These are phyloP conservation scores for Penicillium coffeae DNA, from an alignment of 495 filamentous ascomycete genomes.

Conservation along the genomic window DNA sequence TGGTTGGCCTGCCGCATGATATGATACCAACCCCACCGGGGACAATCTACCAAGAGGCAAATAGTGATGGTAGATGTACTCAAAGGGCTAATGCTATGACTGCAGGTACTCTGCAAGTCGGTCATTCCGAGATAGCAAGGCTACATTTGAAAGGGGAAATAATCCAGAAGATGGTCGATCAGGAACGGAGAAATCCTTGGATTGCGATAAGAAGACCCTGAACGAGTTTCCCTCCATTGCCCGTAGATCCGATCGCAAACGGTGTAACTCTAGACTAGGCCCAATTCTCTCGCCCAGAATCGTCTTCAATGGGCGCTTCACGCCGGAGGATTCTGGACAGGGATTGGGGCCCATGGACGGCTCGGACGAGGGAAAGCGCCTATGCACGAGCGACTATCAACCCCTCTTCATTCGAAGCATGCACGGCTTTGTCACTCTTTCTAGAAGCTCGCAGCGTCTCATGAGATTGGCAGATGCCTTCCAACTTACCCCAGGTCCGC, in stretches of 20 bases:
- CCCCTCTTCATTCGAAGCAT: conserved; percentile 16
- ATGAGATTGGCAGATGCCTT: conserved; percentile 24
- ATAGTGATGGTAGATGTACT: background rate
- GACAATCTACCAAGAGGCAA: conserved; percentile 3
- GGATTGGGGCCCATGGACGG: background rate
- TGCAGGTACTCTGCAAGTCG: background rate
- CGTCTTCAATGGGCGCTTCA: background rate
- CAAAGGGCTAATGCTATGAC: background rate
- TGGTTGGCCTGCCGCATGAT: conserved; percentile 12
- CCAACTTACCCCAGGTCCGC: conserved; percentile 29
- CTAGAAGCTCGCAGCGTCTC: conserved; percentile 22
- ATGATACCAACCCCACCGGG: conserved; percentile 22
- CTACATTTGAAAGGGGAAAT: background rate
- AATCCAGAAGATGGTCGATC: conserved; percentile 5
- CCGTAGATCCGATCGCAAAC: conserved; percentile 9
- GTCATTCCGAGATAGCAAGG: background rate
- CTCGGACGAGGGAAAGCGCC: background rate
- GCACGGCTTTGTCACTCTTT: conserved; percentile 19
- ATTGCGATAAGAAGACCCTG: conserved; percentile 2
- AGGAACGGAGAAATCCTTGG: background rate
- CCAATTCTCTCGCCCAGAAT: background rate
- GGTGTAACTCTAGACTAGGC: conserved; percentile 4
- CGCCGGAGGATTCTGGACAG: background rate
- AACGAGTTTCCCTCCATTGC: background rate
- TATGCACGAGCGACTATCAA: conserved; percentile 7